Evolutionary conservation across 2,329 filamentous ascomycete species (phyloP).

Genomic region (Neonectria hederae): DNA sequence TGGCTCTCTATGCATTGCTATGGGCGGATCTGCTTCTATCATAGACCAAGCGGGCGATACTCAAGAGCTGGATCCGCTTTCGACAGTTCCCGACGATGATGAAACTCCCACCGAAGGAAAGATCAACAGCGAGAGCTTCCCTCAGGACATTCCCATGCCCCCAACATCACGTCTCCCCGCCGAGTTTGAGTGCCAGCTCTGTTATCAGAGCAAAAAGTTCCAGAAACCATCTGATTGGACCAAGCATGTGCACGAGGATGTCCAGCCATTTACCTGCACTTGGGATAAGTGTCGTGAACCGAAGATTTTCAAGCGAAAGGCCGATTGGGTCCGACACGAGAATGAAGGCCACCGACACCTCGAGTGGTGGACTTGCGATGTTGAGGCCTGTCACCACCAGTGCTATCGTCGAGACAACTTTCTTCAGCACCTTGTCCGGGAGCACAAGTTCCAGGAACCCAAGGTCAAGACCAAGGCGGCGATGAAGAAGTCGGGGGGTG

Average conservation of each 20-base stretch:
- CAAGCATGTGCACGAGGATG: constrained; percentile 93
- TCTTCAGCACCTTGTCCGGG: constrained; percentile 88
- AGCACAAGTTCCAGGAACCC: constrained; percentile 87
- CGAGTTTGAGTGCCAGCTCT: constrained; percentile 89
- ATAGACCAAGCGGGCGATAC: constrained; percentile 68
- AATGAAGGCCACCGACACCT: constrained; percentile 90
- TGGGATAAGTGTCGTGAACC: constrained; percentile 84
- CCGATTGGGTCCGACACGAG: constrained; percentile 94
- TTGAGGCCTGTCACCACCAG: constrained; percentile 80
- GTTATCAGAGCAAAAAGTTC: constrained; percentile 85
- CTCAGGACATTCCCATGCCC: constrained; percentile 81
- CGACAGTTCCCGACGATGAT: constrained; percentile 64
- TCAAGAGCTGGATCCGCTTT: constrained; percentile 66
- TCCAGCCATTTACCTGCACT: constrained; percentile 93
- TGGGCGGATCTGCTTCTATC: constrained; percentile 72
- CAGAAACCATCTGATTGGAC: constrained; percentile 96
- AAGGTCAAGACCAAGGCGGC: constrained; percentile 79
- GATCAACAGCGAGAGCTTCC: constrained; percentile 79
- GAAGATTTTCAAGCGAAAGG: constrained; percentile 94
- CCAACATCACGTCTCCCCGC: constrained; percentile 81
- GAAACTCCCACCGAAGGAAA: constrained; percentile 72
- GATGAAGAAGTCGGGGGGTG: constrained; percentile 65
- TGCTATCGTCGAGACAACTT: constrained; percentile 95
- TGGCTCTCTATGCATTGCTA: constrained; percentile 69
- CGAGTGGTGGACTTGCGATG: constrained; percentile 89